phyloP scores from a whole-genome alignment of 2,329 filamentous ascomycete species.

The Aspergillus versicolor region DNA sequence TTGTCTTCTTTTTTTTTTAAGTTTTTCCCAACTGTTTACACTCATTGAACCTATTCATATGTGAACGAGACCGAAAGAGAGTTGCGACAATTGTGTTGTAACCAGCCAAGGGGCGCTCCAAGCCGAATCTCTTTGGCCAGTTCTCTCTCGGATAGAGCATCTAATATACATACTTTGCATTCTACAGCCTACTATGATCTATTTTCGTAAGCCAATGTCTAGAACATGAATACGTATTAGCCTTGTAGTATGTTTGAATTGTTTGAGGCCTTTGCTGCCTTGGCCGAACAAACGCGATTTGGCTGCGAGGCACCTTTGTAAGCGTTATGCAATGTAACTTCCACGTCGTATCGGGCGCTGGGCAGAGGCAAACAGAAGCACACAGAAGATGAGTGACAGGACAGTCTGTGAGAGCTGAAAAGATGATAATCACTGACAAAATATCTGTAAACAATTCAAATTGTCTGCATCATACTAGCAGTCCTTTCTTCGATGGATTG shows the following conservation, averaged over 20 bases:
- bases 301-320: not conserved
- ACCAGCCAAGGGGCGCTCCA: not conserved
- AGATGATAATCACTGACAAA: slow-evolving; percentile 7
- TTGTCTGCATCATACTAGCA: not conserved
- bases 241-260: not conserved
- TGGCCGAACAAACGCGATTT: not conserved
- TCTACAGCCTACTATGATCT: not conserved
- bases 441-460: not conserved
- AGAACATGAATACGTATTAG: not conserved
- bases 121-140: not conserved
- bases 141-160: slow-evolving; percentile 2
- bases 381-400: not conserved
- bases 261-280: not conserved
- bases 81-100: not conserved
- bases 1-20: slow-evolving; percentile 12
- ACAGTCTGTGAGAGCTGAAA: not conserved
- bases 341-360: not conserved
- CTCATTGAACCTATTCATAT: slow-evolving; percentile 12
- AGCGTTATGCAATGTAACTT: not conserved
- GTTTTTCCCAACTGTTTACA: slow-evolving; percentile 16
- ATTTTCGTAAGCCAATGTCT: not conserved
- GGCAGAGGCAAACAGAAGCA: not conserved
- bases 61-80: not conserved
- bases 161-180: not conserved
- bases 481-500: not conserved